phyloP scores from a whole-genome alignment of 2,329 filamentous ascomycete species.

The Rhynchosporium secalis region DNA sequence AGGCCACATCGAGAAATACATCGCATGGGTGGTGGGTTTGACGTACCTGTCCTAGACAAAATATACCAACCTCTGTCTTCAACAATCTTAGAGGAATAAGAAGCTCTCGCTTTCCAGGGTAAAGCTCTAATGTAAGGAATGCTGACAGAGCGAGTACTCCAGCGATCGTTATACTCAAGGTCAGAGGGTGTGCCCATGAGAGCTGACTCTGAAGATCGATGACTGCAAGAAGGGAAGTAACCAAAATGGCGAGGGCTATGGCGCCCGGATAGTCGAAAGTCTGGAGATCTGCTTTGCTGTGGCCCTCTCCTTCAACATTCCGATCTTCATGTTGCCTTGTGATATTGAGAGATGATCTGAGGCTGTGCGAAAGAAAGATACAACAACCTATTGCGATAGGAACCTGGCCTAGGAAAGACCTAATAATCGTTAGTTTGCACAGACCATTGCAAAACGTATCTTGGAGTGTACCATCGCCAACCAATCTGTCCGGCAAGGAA shows the following conservation, averaged over 20 bases:
- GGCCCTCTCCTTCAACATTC: too few relatives aligned
- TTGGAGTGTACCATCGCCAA: constrained; percentile 50
- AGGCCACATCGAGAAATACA: too few relatives aligned
- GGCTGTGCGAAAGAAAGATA: constrained; percentile 20
- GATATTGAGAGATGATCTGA: constrained; percentile 12
- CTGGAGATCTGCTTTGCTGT: too few relatives aligned
- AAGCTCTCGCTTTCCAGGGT: constrained; percentile 25
- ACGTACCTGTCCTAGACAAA: constrained; percentile 26
- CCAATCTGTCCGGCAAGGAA: constrained; percentile 52
- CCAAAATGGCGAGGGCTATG: constrained; percentile 25
- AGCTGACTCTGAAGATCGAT: constrained; percentile 26
- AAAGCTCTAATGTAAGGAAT: constrained; percentile 26
- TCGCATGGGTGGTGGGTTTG: not conserved
- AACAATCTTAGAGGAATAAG: constrained; percentile 27
- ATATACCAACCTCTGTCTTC: constrained; percentile 27
- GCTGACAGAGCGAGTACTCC: constrained; percentile 19
- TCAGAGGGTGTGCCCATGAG: constrained; percentile 24
- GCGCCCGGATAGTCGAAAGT: constrained; percentile 28
- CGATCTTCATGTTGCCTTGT: too few relatives aligned
- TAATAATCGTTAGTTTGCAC: constrained; percentile 6
- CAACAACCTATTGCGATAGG: constrained; percentile 43
- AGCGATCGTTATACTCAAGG: constrained; percentile 18
- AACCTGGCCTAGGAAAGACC: constrained; percentile 57
- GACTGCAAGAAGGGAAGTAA: constrained; percentile 26
- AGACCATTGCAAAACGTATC: not conserved